These are phyloP conservation scores for Dovyalis caffra DNA, from an alignment of 345 rosid species.

Conservation along the genomic window DNA sequence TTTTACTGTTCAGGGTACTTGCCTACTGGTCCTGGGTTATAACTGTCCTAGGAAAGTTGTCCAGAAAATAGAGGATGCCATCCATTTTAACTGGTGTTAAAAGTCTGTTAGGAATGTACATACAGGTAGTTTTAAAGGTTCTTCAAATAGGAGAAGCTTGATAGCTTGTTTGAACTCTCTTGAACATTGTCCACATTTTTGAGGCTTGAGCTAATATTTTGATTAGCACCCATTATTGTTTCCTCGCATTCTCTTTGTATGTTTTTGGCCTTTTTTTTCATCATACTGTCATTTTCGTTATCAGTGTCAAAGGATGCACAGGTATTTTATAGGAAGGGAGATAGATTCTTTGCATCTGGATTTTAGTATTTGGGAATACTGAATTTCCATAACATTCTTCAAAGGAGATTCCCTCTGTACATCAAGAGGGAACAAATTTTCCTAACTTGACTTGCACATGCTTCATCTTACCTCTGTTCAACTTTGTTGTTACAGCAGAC, in stretches of 20 bases:
- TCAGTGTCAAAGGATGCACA: not conserved
- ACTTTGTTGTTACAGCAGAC: constrained; percentile 11
- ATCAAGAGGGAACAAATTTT: not conserved
- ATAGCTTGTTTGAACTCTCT: not conserved
- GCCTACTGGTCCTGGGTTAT: not conserved
- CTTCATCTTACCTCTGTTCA: constrained; percentile 1
- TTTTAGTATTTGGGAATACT: not conserved
- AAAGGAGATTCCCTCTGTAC: constrained; percentile 1
- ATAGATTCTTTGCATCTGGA: not conserved
- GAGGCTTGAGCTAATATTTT: not conserved
- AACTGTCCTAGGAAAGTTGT: not conserved
- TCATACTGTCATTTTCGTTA: not conserved
- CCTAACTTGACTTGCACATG: not conserved
- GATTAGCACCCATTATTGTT: not conserved
- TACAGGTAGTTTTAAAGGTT: not conserved
- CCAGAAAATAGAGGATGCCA: not conserved
- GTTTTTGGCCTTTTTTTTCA: not conserved
- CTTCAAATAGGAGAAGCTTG: not conserved
- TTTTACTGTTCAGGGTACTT: not conserved
- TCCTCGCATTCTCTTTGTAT: not conserved
- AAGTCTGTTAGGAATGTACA: not conserved
- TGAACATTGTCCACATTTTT: not conserved
- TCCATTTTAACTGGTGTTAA: not conserved
- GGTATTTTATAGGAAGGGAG: not conserved
- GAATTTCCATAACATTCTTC: not conserved